Base-by-base conservation (phyloP, 208 protist species). In the Trypanosoma conorhini region DNA sequence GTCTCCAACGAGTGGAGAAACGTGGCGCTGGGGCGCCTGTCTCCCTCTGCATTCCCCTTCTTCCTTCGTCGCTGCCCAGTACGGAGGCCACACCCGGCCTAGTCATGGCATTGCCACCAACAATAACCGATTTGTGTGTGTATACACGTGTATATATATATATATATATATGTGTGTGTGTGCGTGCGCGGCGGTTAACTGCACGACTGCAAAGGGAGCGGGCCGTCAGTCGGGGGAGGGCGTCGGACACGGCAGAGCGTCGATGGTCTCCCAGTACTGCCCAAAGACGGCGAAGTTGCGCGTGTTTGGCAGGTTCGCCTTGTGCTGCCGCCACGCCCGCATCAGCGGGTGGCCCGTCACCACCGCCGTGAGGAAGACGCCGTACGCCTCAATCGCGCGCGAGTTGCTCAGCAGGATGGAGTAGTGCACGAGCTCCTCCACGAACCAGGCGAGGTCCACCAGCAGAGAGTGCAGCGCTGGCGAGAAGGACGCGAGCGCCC, bases 381-480 rank as follows among this genome's bases (percentile, higher is more conserved):
- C 81, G 57, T 89, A 94, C 21, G 82, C 81, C 62, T 96, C 87
- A 35, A 96, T 88, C 38, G 78, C 70, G 5, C 88, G 72, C 21
- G 85, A 92, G 75, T 96, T 94, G n/a, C 83, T 76, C 21, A 90
- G 85, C 21, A 92, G 66, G 60, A 94, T 85, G n/a, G 81, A 79
- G 72, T 86, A 89, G 60, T 85, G 87, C 35, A 96, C 64, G 28
- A 96, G 79, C 50, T 96, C 91, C 48, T 96, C 91, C 51, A 90
- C 85, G 9, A 96, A 74, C 85, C 88, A 96, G 31, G 78, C 90
- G 40, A 96, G 64, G 60, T 96, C 91, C 0, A 94, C 77, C 17
- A 93, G 75, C 13, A 96, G 70, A 15, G 70, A 66, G 13, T 80
- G 80, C 58, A 96, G 76, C 0, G 59, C 67, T 31, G n/a, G 26